Evolutionary conservation across 2,329 filamentous ascomycete species (phyloP).

Genomic region (Ophiostoma tasmaniense): DNA sequence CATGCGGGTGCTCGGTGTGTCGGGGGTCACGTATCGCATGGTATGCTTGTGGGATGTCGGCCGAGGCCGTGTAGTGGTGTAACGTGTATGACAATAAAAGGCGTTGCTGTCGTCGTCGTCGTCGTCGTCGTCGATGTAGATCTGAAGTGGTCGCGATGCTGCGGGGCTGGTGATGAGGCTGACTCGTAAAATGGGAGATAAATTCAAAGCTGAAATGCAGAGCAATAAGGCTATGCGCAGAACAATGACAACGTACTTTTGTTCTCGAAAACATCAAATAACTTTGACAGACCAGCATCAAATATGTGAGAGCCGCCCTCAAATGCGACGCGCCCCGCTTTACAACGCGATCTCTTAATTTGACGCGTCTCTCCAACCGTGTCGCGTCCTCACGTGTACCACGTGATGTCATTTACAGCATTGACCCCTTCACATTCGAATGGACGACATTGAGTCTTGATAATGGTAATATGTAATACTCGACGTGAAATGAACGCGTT

Average conservation of each 20-base stretch:
- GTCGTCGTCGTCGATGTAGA: not conserved
- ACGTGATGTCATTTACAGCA: slow-evolving; percentile 12
- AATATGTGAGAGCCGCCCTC: not conserved
- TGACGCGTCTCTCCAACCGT: slow-evolving; percentile 12
- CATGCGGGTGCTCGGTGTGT: slow-evolving; percentile 17
- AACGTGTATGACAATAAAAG: not conserved
- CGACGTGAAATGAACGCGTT: not conserved
- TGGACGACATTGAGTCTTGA: not conserved
- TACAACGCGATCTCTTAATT: slow-evolving; percentile 8
- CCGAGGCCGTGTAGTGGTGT: not conserved
- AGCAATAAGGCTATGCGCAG: not conserved
- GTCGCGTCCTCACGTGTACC: slow-evolving; percentile 15
- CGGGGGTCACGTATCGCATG: slow-evolving; percentile 18
- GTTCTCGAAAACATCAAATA: no score
- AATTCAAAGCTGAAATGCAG: not conserved
- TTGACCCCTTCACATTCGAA: no score
- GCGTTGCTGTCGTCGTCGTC: no score
- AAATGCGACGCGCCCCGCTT: slow-evolving; percentile 13
- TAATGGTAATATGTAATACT: not conserved
- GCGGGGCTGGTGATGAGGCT: not conserved
- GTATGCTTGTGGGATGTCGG: not conserved
- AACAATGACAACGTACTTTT: not conserved
- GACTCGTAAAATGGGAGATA: not conserved
- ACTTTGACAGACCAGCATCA: no score
- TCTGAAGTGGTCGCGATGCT: not conserved